phyloP scores from a whole-genome alignment of 2,329 filamentous ascomycete species.

The Tolypocladium cylindrosporum region DNA sequence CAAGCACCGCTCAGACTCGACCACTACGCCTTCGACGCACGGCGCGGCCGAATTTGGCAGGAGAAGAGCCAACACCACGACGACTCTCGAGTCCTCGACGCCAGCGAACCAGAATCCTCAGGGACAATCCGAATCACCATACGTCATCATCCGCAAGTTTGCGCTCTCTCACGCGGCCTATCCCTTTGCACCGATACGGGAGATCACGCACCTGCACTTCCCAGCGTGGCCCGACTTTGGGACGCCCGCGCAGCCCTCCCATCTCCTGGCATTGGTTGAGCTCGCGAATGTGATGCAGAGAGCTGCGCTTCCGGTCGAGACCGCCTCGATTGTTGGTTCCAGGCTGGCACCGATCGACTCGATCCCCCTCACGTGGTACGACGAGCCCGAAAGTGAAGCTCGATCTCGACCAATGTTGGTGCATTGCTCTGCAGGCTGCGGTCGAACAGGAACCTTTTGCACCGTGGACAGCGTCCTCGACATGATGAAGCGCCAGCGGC shows the following conservation, averaged over 20 bases:
- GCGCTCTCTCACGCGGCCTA: slow-evolving; percentile 65
- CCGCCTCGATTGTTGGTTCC: slow-evolving; percentile 22
- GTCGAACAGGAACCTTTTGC: slow-evolving; percentile 91
- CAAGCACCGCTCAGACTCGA: slow-evolving; percentile 33
- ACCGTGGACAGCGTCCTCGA: slow-evolving; percentile 93
- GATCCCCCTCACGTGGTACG: slow-evolving; percentile 33
- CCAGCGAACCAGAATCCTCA: slow-evolving; percentile 16
- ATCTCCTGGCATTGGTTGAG: slow-evolving; percentile 83
- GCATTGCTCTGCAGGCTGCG: slow-evolving; percentile 93
- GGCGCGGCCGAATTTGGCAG: slow-evolving; percentile 30
- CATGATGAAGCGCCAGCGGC: slow-evolving; percentile 82
- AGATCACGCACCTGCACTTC: slow-evolving; percentile 92
- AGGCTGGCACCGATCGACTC: slow-evolving; percentile 17
- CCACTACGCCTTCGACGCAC: slow-evolving; percentile 11
- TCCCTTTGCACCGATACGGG: slow-evolving; percentile 78
- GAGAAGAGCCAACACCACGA: slow-evolving; percentile 44
- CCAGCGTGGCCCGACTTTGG: slow-evolving; percentile 97
- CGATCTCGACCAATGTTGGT: slow-evolving; percentile 67
- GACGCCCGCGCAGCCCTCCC: slow-evolving; percentile 76
- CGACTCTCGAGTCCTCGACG: slow-evolving; percentile 26
- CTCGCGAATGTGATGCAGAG: slow-evolving; percentile 68
- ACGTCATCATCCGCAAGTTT: slow-evolving; percentile 80
- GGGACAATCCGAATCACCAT: slow-evolving; percentile 49
- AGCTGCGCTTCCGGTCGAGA: slow-evolving; percentile 39
- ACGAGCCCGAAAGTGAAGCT: slow-evolving; percentile 48